Evolutionary conservation across 352 stramenopile species (phyloP).

Genomic region (Blastocystis sp.): DNA sequence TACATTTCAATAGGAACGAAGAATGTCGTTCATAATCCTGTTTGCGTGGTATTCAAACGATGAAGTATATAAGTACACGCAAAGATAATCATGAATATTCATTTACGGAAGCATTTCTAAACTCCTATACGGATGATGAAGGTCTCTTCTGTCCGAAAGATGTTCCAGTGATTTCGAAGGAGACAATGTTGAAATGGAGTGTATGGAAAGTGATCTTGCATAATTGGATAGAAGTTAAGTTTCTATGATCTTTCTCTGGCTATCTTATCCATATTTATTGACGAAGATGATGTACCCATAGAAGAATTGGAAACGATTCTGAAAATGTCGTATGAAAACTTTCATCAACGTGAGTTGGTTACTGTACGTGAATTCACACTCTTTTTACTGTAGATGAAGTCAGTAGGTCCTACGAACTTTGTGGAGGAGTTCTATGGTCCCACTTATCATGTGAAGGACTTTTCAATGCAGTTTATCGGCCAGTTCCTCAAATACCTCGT

Average conservation of each 20-base stretch:
- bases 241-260: constrained; percentile 12
- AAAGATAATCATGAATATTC: background rate
- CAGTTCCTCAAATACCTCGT: constrained; percentile 21
- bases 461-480: constrained; percentile 33
- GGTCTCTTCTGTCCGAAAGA: constrained; percentile 3
- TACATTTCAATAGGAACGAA: no score
- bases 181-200: background rate
- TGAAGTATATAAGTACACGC: constrained; percentile 33
- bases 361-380: background rate
- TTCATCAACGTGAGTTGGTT: background rate
- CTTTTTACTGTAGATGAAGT: background rate
- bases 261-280: constrained; percentile 4
- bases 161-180: background rate
- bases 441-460: constrained; percentile 19
- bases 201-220: background rate
- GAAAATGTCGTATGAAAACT: background rate
- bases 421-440: constrained; percentile 3
- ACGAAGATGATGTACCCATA: background rate
- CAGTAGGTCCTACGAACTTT: background rate
- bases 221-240: background rate
- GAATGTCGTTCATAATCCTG: no score
- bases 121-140: constrained; percentile 22
- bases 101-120: constrained; percentile 12
- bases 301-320: background rate
- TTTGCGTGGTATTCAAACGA: no score